A percentile compares a stretch with the other conserved stretches of the same genome.
Evolutionary conservation across 2,329 filamentous ascomycete genomes (phyloP).

Genomic region (Fusarium incarnatum): DNA sequence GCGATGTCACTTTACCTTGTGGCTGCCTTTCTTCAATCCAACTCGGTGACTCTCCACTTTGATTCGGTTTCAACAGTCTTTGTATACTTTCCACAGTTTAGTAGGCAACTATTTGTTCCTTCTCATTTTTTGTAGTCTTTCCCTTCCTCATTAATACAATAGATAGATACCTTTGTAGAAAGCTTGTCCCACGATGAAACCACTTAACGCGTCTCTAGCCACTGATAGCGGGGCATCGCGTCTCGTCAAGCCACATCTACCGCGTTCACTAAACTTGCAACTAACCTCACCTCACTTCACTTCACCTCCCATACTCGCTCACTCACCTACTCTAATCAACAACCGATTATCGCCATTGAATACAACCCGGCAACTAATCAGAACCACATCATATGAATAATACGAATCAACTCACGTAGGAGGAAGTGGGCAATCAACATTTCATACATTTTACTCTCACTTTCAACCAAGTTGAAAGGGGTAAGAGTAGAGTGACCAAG

Average conservation of each 20-base stretch:
- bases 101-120: background rate
- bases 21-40: background rate
- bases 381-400: background rate
- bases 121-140: background rate
- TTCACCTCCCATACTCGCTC: background rate
- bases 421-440: background rate
- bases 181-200: slow-evolving; percentile 17
- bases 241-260: slow-evolving; percentile 42
- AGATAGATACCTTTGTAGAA: background rate
- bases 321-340: slow-evolving; percentile 9
- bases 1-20: background rate
- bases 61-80: background rate
- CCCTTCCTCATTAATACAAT: background rate
- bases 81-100: background rate
- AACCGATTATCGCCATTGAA: slow-evolving; percentile 7
- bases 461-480: slow-evolving; percentile 7
- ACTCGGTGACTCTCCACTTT: background rate
- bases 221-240: slow-evolving; percentile 46
- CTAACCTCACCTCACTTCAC: slow-evolving; percentile 21
- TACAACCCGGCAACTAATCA: background rate
- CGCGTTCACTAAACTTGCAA: slow-evolving; percentile 39
- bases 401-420: background rate
- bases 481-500: slow-evolving; percentile 28
- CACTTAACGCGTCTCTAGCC: slow-evolving; percentile 48
- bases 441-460: background rate